These are phyloP conservation scores for Rhynchosporium graminicola DNA, from an alignment of 2,329 filamentous ascomycete species.

Conservation along the genomic window DNA sequence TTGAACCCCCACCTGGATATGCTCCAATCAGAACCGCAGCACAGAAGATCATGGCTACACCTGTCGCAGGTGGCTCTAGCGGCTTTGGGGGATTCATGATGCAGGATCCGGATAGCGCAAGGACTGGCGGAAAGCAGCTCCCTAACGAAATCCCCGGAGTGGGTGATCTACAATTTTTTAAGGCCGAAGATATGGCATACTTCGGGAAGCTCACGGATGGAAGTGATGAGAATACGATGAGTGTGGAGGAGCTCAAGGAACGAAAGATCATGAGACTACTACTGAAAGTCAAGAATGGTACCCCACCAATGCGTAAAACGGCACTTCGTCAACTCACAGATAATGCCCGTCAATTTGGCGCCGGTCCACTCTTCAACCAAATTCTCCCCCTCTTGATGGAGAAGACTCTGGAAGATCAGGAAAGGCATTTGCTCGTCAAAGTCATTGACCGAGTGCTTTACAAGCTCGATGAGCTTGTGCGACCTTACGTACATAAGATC, in stretches of 20 bases:
- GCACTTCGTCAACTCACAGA: conserved; percentile 95
- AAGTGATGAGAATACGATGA: conserved; percentile 86
- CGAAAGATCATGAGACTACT: conserved; percentile 97
- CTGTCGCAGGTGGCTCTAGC: conserved; percentile 56
- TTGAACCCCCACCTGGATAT: conserved; percentile 89
- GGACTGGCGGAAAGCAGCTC: conserved; percentile 83
- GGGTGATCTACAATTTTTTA: conserved; percentile 96
- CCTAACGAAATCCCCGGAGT: conserved; percentile 95
- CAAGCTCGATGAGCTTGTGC: conserved; percentile 95
- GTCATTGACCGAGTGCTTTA: conserved; percentile 98
- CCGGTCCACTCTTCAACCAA: conserved; percentile 92
- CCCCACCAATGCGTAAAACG: conserved; percentile 97
- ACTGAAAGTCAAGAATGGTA: conserved; percentile 98
- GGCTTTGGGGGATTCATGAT: conserved; percentile 79
- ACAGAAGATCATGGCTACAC: conserved; percentile 72
- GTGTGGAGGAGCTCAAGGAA: conserved; percentile 94
- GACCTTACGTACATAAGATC: conserved; percentile 97
- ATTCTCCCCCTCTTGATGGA: conserved; percentile 97
- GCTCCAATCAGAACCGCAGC: conserved; percentile 77
- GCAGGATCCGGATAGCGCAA: conserved; percentile 86
- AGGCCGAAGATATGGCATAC: conserved; percentile 97
- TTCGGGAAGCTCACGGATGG: conserved; percentile 97
- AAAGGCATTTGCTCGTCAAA: conserved; percentile 96
- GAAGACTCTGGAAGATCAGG: conserved; percentile 95
- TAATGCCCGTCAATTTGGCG: conserved; percentile 94